Evolutionary conservation across 1,284 basidiomycete species (phyloP).

Genomic region (Thelephora terrestris): DNA sequence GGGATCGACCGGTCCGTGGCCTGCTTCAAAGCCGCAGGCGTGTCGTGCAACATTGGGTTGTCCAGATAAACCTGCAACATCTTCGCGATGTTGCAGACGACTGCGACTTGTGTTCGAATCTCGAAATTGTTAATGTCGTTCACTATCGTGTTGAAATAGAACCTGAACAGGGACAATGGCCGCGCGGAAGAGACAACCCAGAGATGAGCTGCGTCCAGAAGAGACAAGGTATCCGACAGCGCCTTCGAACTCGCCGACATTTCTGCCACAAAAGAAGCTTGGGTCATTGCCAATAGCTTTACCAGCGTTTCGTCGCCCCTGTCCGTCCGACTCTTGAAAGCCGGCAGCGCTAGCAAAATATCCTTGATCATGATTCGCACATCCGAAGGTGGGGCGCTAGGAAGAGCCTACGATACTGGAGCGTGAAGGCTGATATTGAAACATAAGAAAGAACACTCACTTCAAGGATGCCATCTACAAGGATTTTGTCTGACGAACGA

Average conservation of each 20-base stretch:
- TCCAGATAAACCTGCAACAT: slow-evolving; percentile 13
- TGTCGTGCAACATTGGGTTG: slow-evolving; percentile 4
- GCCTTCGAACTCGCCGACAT: slow-evolving; percentile 13
- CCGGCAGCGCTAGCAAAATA: slow-evolving; percentile 39
- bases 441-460: slow-evolving; percentile 24
- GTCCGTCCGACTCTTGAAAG: slow-evolving; percentile 27
- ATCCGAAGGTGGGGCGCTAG: slow-evolving; percentile 32
- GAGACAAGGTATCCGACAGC: slow-evolving; percentile 30
- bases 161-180: slow-evolving; percentile 38
- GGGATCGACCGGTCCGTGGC: slow-evolving; percentile 36
- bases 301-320: slow-evolving; percentile 36
- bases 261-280: slow-evolving; percentile 29
- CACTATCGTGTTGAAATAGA: slow-evolving; percentile 37
- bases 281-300: slow-evolving; percentile 32
- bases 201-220: slow-evolving; percentile 37
- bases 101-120: slow-evolving; percentile 32
- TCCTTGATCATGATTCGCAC: slow-evolving; percentile 41
- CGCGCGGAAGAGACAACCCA: slow-evolving; percentile 32
- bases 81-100: slow-evolving; percentile 28
- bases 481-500: slow-evolving; percentile 35
- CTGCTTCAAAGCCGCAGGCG: slow-evolving; percentile 19
- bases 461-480: slow-evolving; percentile 38
- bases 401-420: slow-evolving; percentile 32
- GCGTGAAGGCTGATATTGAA: background rate
- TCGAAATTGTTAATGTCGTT: slow-evolving; percentile 38